Percentiles rank a stretch among this genome's conserved stretches.
Evolutionary conservation across 306 rosid species (phyloP).

Genomic region (Quercus suber): DNA sequence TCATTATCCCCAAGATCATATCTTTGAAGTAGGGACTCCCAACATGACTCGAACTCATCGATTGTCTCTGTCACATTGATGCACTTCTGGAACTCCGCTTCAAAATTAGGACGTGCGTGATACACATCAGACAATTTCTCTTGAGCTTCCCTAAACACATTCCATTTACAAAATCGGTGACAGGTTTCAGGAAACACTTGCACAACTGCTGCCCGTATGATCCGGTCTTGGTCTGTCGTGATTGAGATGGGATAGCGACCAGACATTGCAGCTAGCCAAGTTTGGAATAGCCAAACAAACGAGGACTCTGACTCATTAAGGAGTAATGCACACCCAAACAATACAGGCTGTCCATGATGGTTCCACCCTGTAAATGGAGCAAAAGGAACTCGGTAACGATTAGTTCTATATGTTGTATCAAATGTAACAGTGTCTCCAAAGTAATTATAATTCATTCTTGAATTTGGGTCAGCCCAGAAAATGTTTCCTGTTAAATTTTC

Average conservation of each 20-base stretch:
- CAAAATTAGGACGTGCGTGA: conserved; percentile 27
- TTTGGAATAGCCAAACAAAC: conserved; percentile 41
- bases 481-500: conserved; percentile 28
- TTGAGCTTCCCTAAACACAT: conserved; percentile 31
- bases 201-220: conserved; percentile 30
- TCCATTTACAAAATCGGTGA: conserved; percentile 40
- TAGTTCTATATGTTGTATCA: conserved; percentile 34
- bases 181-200: conserved; percentile 29
- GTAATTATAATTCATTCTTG: conserved; percentile 32
- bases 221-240: conserved; percentile 38
- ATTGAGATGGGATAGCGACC: conserved; percentile 32
- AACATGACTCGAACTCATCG: conserved; percentile 32
- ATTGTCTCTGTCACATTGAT: conserved; percentile 29
- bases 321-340: conserved; percentile 45
- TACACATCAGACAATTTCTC: conserved; percentile 32
- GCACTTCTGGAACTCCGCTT: conserved; percentile 32
- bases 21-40: conserved; percentile 31
- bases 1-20: conserved; percentile 26
- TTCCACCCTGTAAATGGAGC: conserved; percentile 45
- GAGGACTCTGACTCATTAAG: conserved; percentile 46
- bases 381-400: conserved; percentile 39
- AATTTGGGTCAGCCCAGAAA: conserved; percentile 36
- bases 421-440: conserved; percentile 41
- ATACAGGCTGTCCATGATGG: conserved; percentile 40
- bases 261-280: conserved; percentile 39